Percentiles rank a stretch among this genome's conserved stretches.
Evolutionary conservation across 1,284 basidiomycete genomes (phyloP).

Genomic region (Ganoderma lingzhi): DNA sequence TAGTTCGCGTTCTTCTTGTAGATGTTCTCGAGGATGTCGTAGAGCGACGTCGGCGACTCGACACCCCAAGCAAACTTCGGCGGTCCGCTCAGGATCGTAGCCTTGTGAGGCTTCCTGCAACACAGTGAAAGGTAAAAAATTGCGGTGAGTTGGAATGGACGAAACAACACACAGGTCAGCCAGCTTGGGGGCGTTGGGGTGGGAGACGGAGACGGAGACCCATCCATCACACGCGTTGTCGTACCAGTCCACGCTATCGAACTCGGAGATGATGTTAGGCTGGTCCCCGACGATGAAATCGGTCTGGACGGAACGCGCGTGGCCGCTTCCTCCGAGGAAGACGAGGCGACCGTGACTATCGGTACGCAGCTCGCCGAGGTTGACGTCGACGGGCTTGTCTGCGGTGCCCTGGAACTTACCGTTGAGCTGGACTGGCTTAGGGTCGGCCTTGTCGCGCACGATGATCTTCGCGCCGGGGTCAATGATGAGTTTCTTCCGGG

Average conservation of each 20-base stretch:
- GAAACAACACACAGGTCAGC: not conserved
- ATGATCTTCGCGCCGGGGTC: slow-evolving; percentile 18
- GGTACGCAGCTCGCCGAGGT: slow-evolving; percentile 33
- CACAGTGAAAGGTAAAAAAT: not conserved
- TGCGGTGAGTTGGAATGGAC: not conserved
- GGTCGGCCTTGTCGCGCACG: not conserved
- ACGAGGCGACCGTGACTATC: slow-evolving; percentile 35
- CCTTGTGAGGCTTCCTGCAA: slow-evolving; percentile 22
- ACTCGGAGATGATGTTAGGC: slow-evolving; percentile 33
- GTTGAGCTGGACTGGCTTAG: slow-evolving; percentile 2
- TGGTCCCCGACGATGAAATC: slow-evolving; percentile 11
- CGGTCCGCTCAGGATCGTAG: slow-evolving; percentile 39
- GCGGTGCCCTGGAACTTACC: slow-evolving; percentile 28
- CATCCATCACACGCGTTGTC: slow-evolving; percentile 37
- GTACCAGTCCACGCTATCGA: slow-evolving; percentile 38
- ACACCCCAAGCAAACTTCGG: slow-evolving; percentile 45
- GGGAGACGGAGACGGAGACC: slow-evolving; percentile 27
- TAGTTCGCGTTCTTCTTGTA: slow-evolving; percentile 33
- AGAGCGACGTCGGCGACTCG: slow-evolving; percentile 42
- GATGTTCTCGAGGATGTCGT: slow-evolving; percentile 44
- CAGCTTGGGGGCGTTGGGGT: slow-evolving; percentile 9
- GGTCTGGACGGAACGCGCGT: slow-evolving; percentile 26
- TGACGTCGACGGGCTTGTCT: slow-evolving; percentile 18
- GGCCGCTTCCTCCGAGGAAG: slow-evolving; percentile 35
- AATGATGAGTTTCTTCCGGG: slow-evolving; percentile 24